phyloP scores from a whole-genome alignment of 192 early-diverging fungal species.

The Entomortierella beljakovae region DNA sequence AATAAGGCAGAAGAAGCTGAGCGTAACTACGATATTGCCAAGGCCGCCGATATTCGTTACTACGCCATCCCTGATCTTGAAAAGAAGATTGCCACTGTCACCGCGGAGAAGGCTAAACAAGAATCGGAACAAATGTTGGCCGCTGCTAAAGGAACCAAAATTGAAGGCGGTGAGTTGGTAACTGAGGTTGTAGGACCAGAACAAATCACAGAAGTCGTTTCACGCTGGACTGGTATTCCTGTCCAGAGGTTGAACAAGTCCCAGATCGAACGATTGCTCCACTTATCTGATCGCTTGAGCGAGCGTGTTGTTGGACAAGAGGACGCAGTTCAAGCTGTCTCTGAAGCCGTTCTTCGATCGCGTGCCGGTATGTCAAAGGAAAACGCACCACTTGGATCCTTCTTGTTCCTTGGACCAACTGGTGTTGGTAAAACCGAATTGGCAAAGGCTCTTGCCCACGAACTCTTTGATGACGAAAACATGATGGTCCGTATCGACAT shows the following conservation, averaged over 20 bases:
- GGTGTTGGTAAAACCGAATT: slow-evolving; percentile 96
- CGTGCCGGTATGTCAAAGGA: slow-evolving; percentile 89
- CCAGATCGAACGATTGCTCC: slow-evolving; percentile 87
- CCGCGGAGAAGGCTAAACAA: slow-evolving; percentile 72
- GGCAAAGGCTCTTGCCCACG: slow-evolving; percentile 81
- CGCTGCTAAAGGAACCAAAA: slow-evolving; percentile 45
- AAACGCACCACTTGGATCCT: slow-evolving; percentile 88
- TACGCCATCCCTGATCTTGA: slow-evolving; percentile 93
- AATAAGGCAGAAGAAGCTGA: slow-evolving; percentile 90
- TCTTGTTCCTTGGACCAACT: slow-evolving; percentile 97
- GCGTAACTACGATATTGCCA: slow-evolving; percentile 82
- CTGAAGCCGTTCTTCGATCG: slow-evolving; percentile 90
- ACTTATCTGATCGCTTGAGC: slow-evolving; percentile 80
- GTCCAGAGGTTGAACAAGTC: slow-evolving; percentile 88
- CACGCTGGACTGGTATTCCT: slow-evolving; percentile 97
- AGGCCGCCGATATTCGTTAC: slow-evolving; percentile 94
- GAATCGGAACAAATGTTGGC: slow-evolving; percentile 68
- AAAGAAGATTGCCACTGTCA: slow-evolving; percentile 78
- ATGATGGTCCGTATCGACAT: slow-evolving; percentile 97
- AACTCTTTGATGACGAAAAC: slow-evolving; percentile 98
- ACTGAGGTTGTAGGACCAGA: slow-evolving; percentile 91
- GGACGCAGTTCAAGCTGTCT: slow-evolving; percentile 89
- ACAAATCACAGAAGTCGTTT: slow-evolving; percentile 94
- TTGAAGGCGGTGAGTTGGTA: slow-evolving; percentile 65
- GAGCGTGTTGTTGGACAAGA: slow-evolving; percentile 94